Evolutionary conservation across 495 filamentous ascomycete genomes (phyloP).

Genomic region (Staphylotrichum tortipilum): DNA sequence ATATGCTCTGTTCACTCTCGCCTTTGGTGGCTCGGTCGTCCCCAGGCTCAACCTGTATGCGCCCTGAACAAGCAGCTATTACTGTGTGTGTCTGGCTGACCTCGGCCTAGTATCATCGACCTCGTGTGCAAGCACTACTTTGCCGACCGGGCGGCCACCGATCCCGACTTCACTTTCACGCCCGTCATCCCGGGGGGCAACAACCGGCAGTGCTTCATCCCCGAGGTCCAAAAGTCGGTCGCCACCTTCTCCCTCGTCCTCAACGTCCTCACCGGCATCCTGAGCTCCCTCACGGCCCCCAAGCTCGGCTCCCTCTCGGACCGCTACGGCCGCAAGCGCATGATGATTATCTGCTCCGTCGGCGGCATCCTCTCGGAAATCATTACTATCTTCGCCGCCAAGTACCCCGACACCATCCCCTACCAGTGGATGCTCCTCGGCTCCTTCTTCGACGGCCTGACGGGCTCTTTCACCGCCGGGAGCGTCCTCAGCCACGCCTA

Average conservation of each 20-base stretch:
- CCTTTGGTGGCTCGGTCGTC: constrained; percentile 73
- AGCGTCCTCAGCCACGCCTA: constrained; percentile 80
- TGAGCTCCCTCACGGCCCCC: constrained; percentile 69
- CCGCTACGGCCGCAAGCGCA: constrained; percentile 66
- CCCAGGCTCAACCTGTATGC: constrained; percentile 63
- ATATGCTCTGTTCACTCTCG: constrained; percentile 67
- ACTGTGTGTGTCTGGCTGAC: constrained; percentile 9
- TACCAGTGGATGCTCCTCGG: constrained; percentile 70
- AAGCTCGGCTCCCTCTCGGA: constrained; percentile 81
- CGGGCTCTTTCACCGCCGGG: constrained; percentile 75
- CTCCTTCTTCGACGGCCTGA: constrained; percentile 66
- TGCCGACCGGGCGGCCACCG: constrained; percentile 44
- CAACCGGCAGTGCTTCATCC: constrained; percentile 60
- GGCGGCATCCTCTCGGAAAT: constrained; percentile 63
- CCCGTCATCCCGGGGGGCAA: constrained; percentile 58
- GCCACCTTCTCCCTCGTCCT: constrained; percentile 69
- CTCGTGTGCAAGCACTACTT: constrained; percentile 78
- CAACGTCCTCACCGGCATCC: constrained; percentile 58
- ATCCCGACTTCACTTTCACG: constrained; percentile 52
- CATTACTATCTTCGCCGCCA: constrained; percentile 67
- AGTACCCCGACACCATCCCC: constrained; percentile 58
- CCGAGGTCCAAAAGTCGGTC: constrained; percentile 64
- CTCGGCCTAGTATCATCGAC: constrained; percentile 48
- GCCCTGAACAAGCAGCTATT: neutral
- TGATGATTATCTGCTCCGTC: constrained; percentile 58